Evolutionary conservation across 192 early-diverging fungal genomes (phyloP), one percentile per base, ranked within the genome.

Genomic region (Mortierella hygrophila): DNA sequence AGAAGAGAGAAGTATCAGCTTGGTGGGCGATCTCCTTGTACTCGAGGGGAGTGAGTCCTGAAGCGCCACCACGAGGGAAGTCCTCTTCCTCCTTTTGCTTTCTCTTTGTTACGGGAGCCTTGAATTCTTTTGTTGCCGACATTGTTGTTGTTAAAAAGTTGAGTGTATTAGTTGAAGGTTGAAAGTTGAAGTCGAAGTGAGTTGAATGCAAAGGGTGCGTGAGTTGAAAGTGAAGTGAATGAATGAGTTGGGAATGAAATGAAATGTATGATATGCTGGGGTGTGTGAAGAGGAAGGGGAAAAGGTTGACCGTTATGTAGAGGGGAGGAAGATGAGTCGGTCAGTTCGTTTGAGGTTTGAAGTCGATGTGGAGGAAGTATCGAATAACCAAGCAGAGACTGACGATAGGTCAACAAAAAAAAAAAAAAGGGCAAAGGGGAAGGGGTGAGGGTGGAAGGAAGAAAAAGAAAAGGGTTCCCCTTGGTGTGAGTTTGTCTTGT

Each of bases 41-140:
- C 84, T 98, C 97, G 21, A 97, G 91, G 60, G 97, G 94, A 23
- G 97, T 96, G 81, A 97, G 89, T 11, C 91, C 93, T 42, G 92
- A 92, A 3, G 93, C 92, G 47, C 97, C 97, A 65, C 97, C 97
- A 77, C 97, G 94, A 68, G 97, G 97, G 81, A 98, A 98, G 76
- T 96, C 94, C 68, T 91, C 87, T 76, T 92, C 91, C 29, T 90
- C 88, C 41, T 86, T 86, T 49, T 86, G 84, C 68, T 86, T 86
- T 16, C 84, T 54, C 75, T 86, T 86, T 52, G 84, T 86, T 9
- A 86, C 84, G 16, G 84, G 84, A 21, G 84, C 84, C 63, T 86
- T 86, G 84, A 81, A 86, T 44, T 86, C 84, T 74, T 80, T 86
- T 74, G 82, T 86, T 74, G 82, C 55, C 63, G 84, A 86, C 76